Percentiles rank a stretch among this genome's conserved stretches.
These are phyloP conservation scores for Fragaria iinumae DNA, from an alignment of 306 rosid species.

Conservation along the genomic window DNA sequence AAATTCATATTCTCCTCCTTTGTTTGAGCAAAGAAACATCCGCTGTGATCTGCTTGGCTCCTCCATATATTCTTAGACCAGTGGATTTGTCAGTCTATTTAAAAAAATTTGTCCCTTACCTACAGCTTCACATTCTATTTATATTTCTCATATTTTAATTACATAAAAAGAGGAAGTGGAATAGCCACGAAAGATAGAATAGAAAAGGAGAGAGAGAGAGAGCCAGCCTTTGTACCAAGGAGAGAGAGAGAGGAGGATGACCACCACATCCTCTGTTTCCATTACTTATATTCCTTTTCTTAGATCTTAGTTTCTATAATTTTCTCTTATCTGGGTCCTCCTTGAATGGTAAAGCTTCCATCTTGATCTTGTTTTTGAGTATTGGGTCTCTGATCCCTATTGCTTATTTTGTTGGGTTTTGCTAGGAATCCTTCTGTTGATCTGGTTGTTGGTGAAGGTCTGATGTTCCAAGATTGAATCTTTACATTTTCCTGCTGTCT, in stretches of 20 bases:
- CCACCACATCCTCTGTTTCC: constrained; percentile 85
- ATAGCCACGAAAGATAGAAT: constrained; percentile 58
- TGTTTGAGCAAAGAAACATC: constrained; percentile 26
- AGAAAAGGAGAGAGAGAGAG: constrained; percentile 33
- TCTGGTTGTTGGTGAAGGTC: constrained; percentile 54
- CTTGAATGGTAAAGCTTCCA: constrained; percentile 51
- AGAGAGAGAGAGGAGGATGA: constrained; percentile 36
- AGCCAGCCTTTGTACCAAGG: constrained; percentile 12
- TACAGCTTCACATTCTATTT: constrained; percentile 62
- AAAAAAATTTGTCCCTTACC: constrained; percentile 41
- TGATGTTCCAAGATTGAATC: constrained; percentile 61
- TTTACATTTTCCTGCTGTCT: constrained; percentile 48
- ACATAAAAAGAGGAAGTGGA: constrained; percentile 66
- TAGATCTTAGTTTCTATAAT: constrained; percentile 49
- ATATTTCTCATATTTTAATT: constrained; percentile 47
- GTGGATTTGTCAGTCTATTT: constrained; percentile 63
- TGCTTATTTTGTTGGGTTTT: constrained; percentile 23
- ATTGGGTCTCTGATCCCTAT: constrained; percentile 42
- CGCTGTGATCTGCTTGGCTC: constrained; percentile 52
- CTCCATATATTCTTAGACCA: constrained; percentile 83
- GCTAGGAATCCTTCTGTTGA: constrained; percentile 36
- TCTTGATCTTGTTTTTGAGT: constrained; percentile 20
- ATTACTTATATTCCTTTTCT: constrained; percentile 53
- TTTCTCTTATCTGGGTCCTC: constrained; percentile 51
- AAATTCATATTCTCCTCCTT: not conserved